A percentile compares a stretch with the other conserved stretches of the same genome.
Conservation (phyloP, 805 yeast species). For the Millerozyma acaciae region DNA sequence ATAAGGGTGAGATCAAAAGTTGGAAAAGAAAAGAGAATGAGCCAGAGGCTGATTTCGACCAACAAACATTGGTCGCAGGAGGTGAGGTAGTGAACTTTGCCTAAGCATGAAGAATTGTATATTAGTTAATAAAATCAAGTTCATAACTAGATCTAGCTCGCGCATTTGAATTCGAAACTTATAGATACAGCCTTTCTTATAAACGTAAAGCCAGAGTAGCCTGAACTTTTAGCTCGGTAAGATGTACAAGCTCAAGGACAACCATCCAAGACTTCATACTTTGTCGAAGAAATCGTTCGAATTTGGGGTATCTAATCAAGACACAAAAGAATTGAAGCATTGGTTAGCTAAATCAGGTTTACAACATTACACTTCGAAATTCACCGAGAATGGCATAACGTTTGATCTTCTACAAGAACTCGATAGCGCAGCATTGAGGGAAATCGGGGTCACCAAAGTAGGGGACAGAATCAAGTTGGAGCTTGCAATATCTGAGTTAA, state of each 20-base stretch:
- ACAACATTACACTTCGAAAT: slow-evolving; percentile 29
- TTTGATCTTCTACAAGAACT: slow-evolving; percentile 54
- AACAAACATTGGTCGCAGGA: slow-evolving; percentile 45
- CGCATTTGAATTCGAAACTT: neutral
- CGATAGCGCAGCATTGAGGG: slow-evolving; percentile 62
- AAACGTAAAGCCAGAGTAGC: no score
- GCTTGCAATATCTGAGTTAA: slow-evolving; percentile 49
- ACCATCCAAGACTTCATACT: neutral
- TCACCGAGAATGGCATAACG: slow-evolving; percentile 50
- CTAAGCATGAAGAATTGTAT: neutral
- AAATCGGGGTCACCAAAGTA: slow-evolving; percentile 67
- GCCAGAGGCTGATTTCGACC: slow-evolving; percentile 46
- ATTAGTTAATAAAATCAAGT: neutral
- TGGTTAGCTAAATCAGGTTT: slow-evolving; percentile 37
- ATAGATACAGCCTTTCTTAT: no score
- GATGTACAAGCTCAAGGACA: no score
- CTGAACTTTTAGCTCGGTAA: no score
- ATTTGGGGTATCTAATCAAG: slow-evolving; percentile 2
- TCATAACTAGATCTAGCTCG: neutral
- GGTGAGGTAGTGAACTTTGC: slow-evolving; percentile 36
- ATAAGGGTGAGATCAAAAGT: slow-evolving; percentile 45
- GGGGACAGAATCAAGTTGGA: slow-evolving; percentile 80
- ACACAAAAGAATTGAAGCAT: slow-evolving; percentile 24
- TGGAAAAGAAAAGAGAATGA: slow-evolving; percentile 73
- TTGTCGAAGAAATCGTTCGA: neutral